Conservation (phyloP, 73 alveolate species). For the Paramecium sexaurelia region DNA sequence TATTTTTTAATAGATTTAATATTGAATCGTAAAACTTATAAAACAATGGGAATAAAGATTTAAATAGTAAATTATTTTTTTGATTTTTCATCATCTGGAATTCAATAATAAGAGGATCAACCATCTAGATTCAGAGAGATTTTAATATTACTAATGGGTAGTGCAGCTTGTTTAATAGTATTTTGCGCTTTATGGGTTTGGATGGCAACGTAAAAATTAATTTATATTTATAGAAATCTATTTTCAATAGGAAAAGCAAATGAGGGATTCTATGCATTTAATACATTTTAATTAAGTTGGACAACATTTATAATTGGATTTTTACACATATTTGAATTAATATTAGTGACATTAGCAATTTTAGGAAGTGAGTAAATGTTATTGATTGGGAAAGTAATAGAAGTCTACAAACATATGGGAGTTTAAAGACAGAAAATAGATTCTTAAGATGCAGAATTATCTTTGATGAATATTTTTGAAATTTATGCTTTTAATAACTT, state of each 20-base stretch:
- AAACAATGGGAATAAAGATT: not conserved
- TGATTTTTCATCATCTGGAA: not conserved
- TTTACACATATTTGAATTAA: not conserved
- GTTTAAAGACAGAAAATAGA: not conserved
- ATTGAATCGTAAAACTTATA: not conserved
- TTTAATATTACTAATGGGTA: not conserved
- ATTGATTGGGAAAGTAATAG: not conserved
- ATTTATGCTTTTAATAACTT: not conserved
- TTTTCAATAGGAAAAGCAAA: slow-evolving; percentile 2
- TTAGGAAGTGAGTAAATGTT: not conserved
- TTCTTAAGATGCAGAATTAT: not conserved
- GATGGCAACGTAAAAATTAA: not conserved
- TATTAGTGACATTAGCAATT: not conserved
- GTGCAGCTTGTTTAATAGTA: not conserved
- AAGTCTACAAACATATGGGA: not conserved
- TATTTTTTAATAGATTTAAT: not conserved
- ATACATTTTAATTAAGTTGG: not conserved
- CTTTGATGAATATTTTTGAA: not conserved
- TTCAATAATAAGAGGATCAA: not conserved
- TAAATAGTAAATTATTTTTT: not conserved
- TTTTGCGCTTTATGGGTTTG: not conserved
- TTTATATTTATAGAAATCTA: not conserved
- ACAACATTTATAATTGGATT: not conserved
- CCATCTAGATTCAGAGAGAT: slow-evolving; percentile 18
- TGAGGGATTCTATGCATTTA: not conserved